Percentiles rank a stretch among this genome's conserved stretches.
Evolutionary conservation across 306 rosid genomes (phyloP).

Genomic region (Casuarina equisetifolia): DNA sequence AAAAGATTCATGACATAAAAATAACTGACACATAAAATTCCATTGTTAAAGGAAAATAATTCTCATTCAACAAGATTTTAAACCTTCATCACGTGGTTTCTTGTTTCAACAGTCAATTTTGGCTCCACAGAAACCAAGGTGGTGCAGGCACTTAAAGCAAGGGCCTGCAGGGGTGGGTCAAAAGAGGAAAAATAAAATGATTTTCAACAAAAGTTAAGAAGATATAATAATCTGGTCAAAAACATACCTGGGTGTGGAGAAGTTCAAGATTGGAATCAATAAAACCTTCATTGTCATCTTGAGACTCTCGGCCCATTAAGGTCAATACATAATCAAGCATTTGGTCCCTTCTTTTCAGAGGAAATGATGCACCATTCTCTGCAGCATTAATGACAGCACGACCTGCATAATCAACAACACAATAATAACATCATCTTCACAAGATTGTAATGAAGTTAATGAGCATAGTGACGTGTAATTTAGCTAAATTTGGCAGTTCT

Average conservation of each 20-base stretch:
- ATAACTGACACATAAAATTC: neutral
- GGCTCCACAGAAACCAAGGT: conserved; percentile 97
- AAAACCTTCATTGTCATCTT: conserved; percentile 80
- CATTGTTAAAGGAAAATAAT: neutral
- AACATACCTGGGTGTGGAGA: conserved; percentile 76
- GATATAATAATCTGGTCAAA: conserved; percentile 21
- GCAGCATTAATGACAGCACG: conserved; percentile 96
- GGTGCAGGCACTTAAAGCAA: conserved; percentile 95
- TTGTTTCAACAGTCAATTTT: conserved; percentile 86
- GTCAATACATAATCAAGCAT: conserved; percentile 88
- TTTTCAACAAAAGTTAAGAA: conserved; percentile 25
- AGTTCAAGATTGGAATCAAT: conserved; percentile 76
- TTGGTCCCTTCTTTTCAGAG: conserved; percentile 85
- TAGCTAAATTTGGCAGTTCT: neutral
- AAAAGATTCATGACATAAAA: conserved; percentile 30
- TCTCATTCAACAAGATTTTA: neutral
- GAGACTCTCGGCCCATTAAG: conserved; percentile 91
- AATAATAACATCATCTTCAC: conserved; percentile 18
- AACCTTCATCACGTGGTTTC: conserved; percentile 91
- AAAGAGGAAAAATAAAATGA: conserved; percentile 12
- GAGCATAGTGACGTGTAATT: neutral
- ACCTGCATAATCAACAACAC: conserved; percentile 50
- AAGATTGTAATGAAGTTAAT: neutral
- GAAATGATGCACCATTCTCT: conserved; percentile 88
- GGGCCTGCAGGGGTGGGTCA: conserved; percentile 56